Evolutionary conservation across 768 basidiomycete species (phyloP).

Genomic region (Pulveroboletus ravenelii): DNA sequence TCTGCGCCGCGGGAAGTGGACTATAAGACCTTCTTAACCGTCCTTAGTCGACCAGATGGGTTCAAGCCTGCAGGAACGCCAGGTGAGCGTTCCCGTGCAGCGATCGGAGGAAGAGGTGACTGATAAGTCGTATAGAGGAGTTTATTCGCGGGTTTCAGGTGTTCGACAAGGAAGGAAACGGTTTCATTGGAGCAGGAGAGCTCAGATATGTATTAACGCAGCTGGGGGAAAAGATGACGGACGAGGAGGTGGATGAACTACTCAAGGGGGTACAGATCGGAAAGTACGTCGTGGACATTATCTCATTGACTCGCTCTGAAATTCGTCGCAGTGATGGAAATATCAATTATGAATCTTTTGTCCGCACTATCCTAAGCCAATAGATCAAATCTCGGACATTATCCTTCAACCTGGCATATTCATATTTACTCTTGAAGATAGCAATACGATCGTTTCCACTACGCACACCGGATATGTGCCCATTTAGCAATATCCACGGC

Average conservation of each 20-base stretch:
- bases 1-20: slow-evolving; percentile 81
- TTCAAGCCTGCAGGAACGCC: slow-evolving; percentile 97
- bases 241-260: slow-evolving; percentile 97
- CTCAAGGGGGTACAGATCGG: slow-evolving; percentile 94
- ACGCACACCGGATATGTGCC: too few relatives aligned
- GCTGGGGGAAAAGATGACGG: slow-evolving; percentile 96
- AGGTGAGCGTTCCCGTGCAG: slow-evolving; percentile 44
- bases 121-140: slow-evolving; percentile 61
- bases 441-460: background rate
- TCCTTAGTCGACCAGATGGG: slow-evolving; percentile 92
- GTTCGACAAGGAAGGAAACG: slow-evolving; percentile 82
- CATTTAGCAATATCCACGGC: too few relatives aligned
- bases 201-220: slow-evolving; percentile 86
- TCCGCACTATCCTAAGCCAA: slow-evolving; percentile 89
- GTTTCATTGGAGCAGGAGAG: slow-evolving; percentile 62
- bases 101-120: background rate
- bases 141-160: slow-evolving; percentile 99
- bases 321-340: slow-evolving; percentile 74
- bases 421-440: background rate
- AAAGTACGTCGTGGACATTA: slow-evolving; percentile 48
- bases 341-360: slow-evolving; percentile 96
- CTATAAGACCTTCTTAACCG: slow-evolving; percentile 85
- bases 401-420: background rate
- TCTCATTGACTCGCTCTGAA: background rate
- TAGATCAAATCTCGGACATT: slow-evolving; percentile 30